A percentile compares a stretch with the other conserved stretches of the same genome.
Evolutionary conservation across 176 grass and related monocot species (phyloP).

Genomic region (Oryza meyeriana): DNA sequence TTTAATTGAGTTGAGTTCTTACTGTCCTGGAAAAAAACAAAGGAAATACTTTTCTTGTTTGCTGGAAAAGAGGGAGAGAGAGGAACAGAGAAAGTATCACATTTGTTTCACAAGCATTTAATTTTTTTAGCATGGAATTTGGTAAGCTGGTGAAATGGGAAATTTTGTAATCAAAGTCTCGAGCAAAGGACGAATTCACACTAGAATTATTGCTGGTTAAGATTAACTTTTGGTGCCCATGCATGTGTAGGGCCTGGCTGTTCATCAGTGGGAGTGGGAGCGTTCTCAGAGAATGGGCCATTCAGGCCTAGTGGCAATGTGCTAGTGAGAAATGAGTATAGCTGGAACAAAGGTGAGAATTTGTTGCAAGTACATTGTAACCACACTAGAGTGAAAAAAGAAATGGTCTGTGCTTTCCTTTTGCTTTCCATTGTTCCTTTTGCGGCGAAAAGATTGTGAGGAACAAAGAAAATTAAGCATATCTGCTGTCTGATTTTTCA

Average conservation of each 20-base stretch:
- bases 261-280: slow-evolving; percentile 93
- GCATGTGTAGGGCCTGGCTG: slow-evolving; percentile 81
- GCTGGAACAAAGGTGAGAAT: slow-evolving; percentile 92
- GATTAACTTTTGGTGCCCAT: slow-evolving; percentile 15
- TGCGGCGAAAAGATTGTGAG: neutral
- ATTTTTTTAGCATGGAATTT: neutral
- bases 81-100: neutral
- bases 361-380: slow-evolving; percentile 19
- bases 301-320: slow-evolving; percentile 77
- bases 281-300: slow-evolving; percentile 93
- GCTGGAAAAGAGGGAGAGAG: neutral
- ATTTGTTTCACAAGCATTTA: neutral
- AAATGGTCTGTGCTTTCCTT: neutral
- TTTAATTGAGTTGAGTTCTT: neutral
- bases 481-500: slow-evolving; percentile 38
- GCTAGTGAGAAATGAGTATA: slow-evolving; percentile 77
- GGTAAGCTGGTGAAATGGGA: neutral
- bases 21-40: neutral
- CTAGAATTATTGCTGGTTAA: slow-evolving; percentile 5
- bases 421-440: slow-evolving; percentile 11
- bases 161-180: neutral
- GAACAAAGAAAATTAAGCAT: neutral
- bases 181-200: neutral
- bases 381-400: neutral
- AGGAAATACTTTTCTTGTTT: neutral